phyloP scores from a whole-genome alignment of 345 rosid species.

The Populus pruinosa region DNA sequence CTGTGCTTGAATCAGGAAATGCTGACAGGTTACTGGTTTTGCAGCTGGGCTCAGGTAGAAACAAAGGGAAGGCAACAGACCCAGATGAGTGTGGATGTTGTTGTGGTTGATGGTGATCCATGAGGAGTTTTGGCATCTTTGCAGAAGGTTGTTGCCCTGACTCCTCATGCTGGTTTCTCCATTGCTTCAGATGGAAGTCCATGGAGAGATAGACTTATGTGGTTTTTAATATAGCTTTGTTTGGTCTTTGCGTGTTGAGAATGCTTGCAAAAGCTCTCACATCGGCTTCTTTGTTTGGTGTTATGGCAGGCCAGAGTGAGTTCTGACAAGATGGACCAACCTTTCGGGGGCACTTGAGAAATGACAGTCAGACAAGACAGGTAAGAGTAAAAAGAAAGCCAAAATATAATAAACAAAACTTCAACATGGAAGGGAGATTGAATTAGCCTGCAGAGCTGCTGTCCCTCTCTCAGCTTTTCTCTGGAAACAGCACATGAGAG shows the following conservation, averaged over 20 bases:
- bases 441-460: background rate
- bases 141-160: constrained; percentile 58
- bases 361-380: constrained; percentile 71
- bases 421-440: background rate
- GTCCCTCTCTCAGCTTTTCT: background rate
- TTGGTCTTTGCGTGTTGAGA: constrained; percentile 3
- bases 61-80: constrained; percentile 68
- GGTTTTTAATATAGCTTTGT: constrained; percentile 8
- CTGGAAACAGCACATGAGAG: background rate
- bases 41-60: constrained; percentile 55
- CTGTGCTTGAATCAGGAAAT: constrained; percentile 38
- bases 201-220: constrained; percentile 31
- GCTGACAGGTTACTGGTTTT: constrained; percentile 52
- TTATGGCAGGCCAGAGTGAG: constrained; percentile 10
- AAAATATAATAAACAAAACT: background rate
- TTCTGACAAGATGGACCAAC: constrained; percentile 53
- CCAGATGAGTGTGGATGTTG: constrained; percentile 31
- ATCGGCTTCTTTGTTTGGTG: too few relatives aligned
- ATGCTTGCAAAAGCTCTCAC: constrained; percentile 21
- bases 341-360: constrained; percentile 35
- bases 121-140: constrained; percentile 69
- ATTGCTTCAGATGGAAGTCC: constrained; percentile 94
- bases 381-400: constrained; percentile 13
- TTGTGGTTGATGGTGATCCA: constrained; percentile 30
- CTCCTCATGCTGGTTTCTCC: constrained; percentile 69